A percentile compares a stretch with the other conserved stretches of the same genome.
Conservation (phyloP, 176 grass and related monocot species). For the Zoysia pacifica region DNA sequence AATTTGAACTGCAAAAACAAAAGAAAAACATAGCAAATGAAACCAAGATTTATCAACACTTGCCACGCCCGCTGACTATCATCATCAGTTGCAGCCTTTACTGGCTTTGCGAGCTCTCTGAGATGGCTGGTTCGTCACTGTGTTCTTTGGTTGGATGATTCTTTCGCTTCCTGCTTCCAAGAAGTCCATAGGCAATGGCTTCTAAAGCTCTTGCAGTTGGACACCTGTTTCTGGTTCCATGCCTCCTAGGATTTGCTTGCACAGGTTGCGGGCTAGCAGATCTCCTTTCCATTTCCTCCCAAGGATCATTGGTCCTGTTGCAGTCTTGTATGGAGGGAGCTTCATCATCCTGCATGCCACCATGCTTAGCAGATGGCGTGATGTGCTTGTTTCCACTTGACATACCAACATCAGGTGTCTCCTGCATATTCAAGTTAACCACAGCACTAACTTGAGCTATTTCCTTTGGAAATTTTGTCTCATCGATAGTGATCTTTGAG, state of each 20-base stretch:
- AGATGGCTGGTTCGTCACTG: conserved; percentile 36
- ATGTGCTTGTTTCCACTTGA: neutral
- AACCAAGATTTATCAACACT: too few relatives aligned
- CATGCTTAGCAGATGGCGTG: conserved; percentile 31
- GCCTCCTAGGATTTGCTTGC: conserved; percentile 52
- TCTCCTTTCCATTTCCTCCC: conserved; percentile 21
- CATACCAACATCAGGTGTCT: conserved; percentile 38
- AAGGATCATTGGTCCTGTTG: conserved; percentile 7
- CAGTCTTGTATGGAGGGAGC: conserved; percentile 28
- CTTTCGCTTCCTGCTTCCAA: conserved; percentile 69
- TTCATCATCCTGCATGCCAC: conserved; percentile 38
- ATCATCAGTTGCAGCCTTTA: neutral
- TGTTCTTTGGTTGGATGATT: conserved; percentile 36
- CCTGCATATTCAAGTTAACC: conserved; percentile 44
- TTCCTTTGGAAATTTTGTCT: conserved; percentile 36
- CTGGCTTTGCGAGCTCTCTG: conserved; percentile 43
- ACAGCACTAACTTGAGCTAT: conserved; percentile 26
- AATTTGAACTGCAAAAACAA: too few relatives aligned
- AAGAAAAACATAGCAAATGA: too few relatives aligned
- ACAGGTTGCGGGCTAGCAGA: conserved; percentile 27
- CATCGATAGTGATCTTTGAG: conserved; percentile 30
- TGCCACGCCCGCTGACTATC: too few relatives aligned
- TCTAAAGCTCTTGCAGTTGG: conserved; percentile 80
- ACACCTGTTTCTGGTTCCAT: conserved; percentile 76
- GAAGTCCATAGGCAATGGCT: conserved; percentile 79